phyloP scores from a whole-genome alignment of 1,284 basidiomycete genomes.

The Athelia psychrophila region DNA sequence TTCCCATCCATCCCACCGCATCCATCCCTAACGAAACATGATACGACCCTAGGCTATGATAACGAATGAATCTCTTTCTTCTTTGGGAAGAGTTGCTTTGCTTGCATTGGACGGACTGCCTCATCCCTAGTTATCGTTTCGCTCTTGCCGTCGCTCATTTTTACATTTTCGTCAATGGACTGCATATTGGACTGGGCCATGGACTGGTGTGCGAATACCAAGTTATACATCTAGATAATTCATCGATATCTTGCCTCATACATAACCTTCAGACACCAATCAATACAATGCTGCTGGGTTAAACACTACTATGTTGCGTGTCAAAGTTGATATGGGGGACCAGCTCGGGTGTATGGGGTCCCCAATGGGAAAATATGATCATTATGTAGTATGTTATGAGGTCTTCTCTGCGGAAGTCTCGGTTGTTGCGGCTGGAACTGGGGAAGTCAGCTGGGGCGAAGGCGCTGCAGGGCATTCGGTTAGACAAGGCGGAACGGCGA shows the following conservation, averaged over 20 bases:
- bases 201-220: too few species aligned
- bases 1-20: background rate
- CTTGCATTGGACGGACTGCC: too few species aligned
- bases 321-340: background rate
- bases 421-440: background rate
- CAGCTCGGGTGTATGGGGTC: background rate
- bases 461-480: background rate
- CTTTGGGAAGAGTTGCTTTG: too few species aligned
- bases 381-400: background rate
- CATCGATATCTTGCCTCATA: background rate
- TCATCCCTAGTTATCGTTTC: too few species aligned
- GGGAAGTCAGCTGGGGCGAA: background rate
- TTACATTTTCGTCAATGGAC: too few species aligned
- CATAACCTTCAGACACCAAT: background rate
- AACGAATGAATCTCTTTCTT: background rate
- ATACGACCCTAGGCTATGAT: background rate
- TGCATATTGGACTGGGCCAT: too few species aligned
- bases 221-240: background rate
- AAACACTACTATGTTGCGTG: background rate
- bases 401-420: background rate
- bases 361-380: background rate
- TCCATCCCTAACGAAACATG: background rate
- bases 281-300: too few species aligned
- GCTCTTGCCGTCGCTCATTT: too few species aligned
- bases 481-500: background rate